phyloP scores from a whole-genome alignment of 768 basidiomycete species.

The Galerina marginata region DNA sequence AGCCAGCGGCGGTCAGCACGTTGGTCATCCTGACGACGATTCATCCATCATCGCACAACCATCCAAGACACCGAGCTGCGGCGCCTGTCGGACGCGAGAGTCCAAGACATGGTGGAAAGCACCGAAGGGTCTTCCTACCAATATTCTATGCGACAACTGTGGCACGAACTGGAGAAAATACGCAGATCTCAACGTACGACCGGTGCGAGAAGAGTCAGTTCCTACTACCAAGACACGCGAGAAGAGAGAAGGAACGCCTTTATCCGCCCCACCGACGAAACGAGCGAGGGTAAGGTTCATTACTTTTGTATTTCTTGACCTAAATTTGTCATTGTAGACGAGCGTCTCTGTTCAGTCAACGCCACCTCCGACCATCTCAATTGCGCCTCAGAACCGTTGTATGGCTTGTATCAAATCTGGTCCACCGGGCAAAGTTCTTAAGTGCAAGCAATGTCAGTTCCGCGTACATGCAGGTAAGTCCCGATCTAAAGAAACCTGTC shows the following conservation, averaged over 20 bases:
- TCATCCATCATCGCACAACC: slow-evolving; percentile 70
- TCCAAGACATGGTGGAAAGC: slow-evolving; percentile 90
- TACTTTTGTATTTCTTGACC: not conserved
- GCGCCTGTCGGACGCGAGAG: slow-evolving; percentile 84
- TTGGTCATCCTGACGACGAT: slow-evolving; percentile 72
- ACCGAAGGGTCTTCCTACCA: slow-evolving; percentile 80
- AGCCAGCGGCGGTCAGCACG: slow-evolving; percentile 49
- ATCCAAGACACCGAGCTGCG: slow-evolving; percentile 68
- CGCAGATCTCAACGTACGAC: slow-evolving; percentile 82
- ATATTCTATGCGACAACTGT: slow-evolving; percentile 83
- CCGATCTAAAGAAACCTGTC: not conserved
- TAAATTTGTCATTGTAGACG: slow-evolving; percentile 41
- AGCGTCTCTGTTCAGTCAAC: slow-evolving; percentile 58
- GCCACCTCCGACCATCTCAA: slow-evolving; percentile 62
- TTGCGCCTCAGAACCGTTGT: slow-evolving; percentile 72
- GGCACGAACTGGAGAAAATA: slow-evolving; percentile 94
- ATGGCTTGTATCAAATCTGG: slow-evolving; percentile 77
- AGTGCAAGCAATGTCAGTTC: slow-evolving; percentile 82
- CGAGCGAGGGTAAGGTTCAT: slow-evolving; percentile 45
- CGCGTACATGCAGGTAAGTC: slow-evolving; percentile 77
- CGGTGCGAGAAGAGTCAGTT: slow-evolving; percentile 68
- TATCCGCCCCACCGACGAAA: slow-evolving; percentile 50
- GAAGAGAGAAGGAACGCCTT: slow-evolving; percentile 69
- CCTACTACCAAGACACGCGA: slow-evolving; percentile 59
- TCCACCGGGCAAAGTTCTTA: slow-evolving; percentile 76